Evolutionary conservation across 768 basidiomycete genomes (phyloP).

Genomic region (Lentinula raphanica): DNA sequence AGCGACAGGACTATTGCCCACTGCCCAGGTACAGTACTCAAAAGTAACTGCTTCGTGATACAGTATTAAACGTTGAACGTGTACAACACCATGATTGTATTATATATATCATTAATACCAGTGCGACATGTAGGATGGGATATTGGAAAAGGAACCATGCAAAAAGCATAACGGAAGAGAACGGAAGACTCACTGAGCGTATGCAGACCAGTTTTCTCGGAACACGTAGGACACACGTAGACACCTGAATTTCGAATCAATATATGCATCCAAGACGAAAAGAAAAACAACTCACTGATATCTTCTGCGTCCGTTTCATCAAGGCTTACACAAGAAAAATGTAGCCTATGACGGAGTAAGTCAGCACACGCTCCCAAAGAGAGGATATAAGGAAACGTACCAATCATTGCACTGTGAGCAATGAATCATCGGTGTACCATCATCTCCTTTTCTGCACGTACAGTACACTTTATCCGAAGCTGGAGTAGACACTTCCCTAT

Average conservation of each 20-base stretch:
- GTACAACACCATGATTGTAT: not conserved
- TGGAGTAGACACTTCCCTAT: not conserved
- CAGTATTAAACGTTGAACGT: not conserved
- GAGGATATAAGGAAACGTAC: constrained; percentile 33
- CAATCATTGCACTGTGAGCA: constrained; percentile 72
- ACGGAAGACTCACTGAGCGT: constrained; percentile 68
- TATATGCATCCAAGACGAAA: not conserved
- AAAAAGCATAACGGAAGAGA: constrained; percentile 15
- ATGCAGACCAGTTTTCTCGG: constrained; percentile 54
- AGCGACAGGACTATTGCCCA: not conserved
- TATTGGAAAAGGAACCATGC: not conserved
- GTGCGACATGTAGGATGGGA: not conserved
- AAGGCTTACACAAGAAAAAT: constrained; percentile 72
- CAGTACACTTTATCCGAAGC: constrained; percentile 39
- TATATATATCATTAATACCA: constrained; percentile 2
- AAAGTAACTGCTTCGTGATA: not conserved
- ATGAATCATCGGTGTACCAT: constrained; percentile 77
- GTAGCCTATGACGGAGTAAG: constrained; percentile 52
- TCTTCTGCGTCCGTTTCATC: constrained; percentile 63
- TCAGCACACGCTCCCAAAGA: constrained; percentile 4
- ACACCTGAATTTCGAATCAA: constrained; percentile 36
- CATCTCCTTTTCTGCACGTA: constrained; percentile 62
- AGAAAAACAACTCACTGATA: constrained; percentile 54
- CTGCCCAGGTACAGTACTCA: not conserved
- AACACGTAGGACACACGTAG: constrained; percentile 54